Evolutionary conservation across 305 asterid genomes (phyloP), one percentile per base, ranked within the genome.

Genomic region (Fraxinus sp.): DNA sequence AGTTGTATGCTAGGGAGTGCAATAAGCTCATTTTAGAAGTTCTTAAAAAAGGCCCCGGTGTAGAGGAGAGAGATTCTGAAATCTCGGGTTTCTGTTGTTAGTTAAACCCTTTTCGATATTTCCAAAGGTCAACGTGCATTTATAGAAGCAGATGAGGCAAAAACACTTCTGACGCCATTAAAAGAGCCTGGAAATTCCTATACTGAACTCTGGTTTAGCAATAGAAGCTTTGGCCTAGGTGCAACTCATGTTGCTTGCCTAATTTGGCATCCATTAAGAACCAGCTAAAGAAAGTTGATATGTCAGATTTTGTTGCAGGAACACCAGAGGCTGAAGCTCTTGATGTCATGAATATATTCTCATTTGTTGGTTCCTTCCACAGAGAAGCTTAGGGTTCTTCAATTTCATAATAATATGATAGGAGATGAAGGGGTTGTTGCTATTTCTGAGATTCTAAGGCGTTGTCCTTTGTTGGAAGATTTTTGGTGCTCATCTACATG

Each of bases 301-400:
- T 96, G 49, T 93, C 99, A 5, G 99, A 96, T 93, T 93, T 96
- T 84, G 97, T 96, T 70, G 99, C 99, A 4, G 99, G 99, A 81
- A 88, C 98, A 85, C 90, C 94, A 7, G 98, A 96, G 88, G 96
- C 87, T 0, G 98, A 94, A 82, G 98, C 99, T 75, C 99, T 96
- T 83, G 96, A 93, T 55, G 98, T 96, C 70, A 96, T 96, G 99
- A 92, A 89, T 55, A 92, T 94, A 64, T 96, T 96, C 86, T 91
- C 99, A 84, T 39, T 87, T 96, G 93, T 81, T 96, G 85, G 95
- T 96, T 81, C 92, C 98, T 84, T 90, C 91, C 77, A 94, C 98
- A 3, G 93, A 91, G 76, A 86, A 84, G 36, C 96, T 96, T 41
- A 89, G 80, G 79, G 85, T 96, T 83, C 98, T 96, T 81, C 98